A percentile compares a stretch with the other conserved stretches of the same genome.
These are phyloP conservation scores for Podila minutissima DNA, from an alignment of 192 early-diverging fungal species.

Conservation along the genomic window DNA sequence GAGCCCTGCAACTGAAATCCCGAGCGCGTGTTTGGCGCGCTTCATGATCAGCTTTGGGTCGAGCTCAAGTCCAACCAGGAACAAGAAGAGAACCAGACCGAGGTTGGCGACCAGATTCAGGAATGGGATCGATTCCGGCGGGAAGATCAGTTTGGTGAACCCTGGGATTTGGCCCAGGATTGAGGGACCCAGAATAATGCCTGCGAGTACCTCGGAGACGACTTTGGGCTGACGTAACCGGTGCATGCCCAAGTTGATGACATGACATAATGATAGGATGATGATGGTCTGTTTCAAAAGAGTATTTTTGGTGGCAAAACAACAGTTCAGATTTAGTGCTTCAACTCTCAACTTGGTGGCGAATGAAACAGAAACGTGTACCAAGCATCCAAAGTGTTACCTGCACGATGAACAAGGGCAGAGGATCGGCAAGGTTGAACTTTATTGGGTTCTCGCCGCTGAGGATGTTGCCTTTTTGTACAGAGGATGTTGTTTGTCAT, in stretches of 20 bases:
- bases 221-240: constrained; percentile 80
- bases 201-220: constrained; percentile 90
- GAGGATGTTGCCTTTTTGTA: constrained; percentile 52
- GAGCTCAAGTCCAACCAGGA: constrained; percentile 85
- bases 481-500: background rate
- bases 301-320: too few species aligned
- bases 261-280: constrained; percentile 76
- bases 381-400: constrained; percentile 9
- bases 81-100: constrained; percentile 87
- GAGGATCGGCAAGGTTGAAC: constrained; percentile 61
- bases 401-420: constrained; percentile 83
- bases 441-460: constrained; percentile 68
- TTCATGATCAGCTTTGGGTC: constrained; percentile 68
- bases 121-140: constrained; percentile 68
- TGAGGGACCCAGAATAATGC: constrained; percentile 87
- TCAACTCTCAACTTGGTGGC: background rate
- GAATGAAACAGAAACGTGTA: background rate
- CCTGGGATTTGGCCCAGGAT: constrained; percentile 76
- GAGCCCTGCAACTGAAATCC: constrained; percentile 80
- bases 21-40: constrained; percentile 61
- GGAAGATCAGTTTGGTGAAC: constrained; percentile 78
- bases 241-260: constrained; percentile 68
- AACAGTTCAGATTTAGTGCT: background rate
- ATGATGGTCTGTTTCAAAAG: constrained; percentile 57
- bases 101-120: constrained; percentile 84